Percentiles rank a stretch among this genome's conserved stretches.
Conservation (phyloP, 257 asterid genomes). For the Linderniella brevidens region DNA sequence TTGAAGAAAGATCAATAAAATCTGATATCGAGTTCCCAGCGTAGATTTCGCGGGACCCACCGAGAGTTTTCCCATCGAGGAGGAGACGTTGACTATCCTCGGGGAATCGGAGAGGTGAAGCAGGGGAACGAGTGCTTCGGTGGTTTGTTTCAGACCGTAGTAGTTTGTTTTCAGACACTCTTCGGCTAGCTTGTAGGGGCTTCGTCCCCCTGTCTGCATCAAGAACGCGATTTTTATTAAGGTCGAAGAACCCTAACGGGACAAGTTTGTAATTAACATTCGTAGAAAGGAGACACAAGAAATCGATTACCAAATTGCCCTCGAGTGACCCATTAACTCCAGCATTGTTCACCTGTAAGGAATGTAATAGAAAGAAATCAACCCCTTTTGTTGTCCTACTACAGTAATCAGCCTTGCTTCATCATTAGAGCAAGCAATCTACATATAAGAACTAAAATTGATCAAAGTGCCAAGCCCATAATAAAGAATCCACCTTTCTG, state of each 20-base stretch:
- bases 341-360: conserved; percentile 33
- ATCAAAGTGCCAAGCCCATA: too few relatives aligned
- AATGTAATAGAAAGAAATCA: too few relatives aligned
- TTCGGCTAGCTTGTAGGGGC: conserved; percentile 21
- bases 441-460: not conserved
- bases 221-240: not conserved
- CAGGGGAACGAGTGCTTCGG: conserved; percentile 28
- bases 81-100: conserved; percentile 47
- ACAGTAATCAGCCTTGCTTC: not conserved
- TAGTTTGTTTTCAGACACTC: conserved; percentile 37
- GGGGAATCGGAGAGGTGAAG: conserved; percentile 46
- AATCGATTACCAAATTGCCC: conserved; percentile 9
- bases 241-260: not conserved
- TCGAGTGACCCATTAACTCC: conserved; percentile 18
- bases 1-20: not conserved
- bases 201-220: conserved; percentile 12
- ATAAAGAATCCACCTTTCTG: too few relatives aligned
- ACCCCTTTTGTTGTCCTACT: too few relatives aligned
- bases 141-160: conserved; percentile 28
- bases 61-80: conserved; percentile 24
- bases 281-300: not conserved
- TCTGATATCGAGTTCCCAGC: conserved; percentile 1
- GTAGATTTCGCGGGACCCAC: conserved; percentile 8
- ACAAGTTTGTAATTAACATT: not conserved
- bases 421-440: not conserved